phyloP scores from a whole-genome alignment of 371 early-diverging fungal genomes.

The Saksenaea oblongispora region DNA sequence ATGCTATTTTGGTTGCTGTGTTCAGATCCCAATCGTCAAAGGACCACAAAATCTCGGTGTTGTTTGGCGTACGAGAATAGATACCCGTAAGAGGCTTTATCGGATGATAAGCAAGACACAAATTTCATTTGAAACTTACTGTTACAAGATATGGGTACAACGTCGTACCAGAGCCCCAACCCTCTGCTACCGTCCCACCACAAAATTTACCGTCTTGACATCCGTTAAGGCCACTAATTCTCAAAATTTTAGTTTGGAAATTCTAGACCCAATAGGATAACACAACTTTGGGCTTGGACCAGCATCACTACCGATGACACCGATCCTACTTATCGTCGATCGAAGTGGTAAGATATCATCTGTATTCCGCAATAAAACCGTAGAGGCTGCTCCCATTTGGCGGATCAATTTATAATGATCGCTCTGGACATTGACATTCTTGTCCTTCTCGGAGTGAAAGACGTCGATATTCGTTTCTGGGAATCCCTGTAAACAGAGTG shows the following conservation, averaged over 20 bases:
- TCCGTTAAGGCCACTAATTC: conserved; percentile 18
- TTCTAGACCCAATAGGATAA: background rate
- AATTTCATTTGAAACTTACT: conserved; percentile 17
- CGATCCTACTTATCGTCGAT: conserved; percentile 25
- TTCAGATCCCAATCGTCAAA: conserved; percentile 24
- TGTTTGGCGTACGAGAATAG: background rate
- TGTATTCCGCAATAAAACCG: conserved; percentile 48
- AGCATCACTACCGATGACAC: conserved; percentile 59
- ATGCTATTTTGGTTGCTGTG: conserved; percentile 33
- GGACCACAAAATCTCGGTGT: background rate
- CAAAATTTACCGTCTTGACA: conserved; percentile 33
- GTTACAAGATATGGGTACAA: conserved; percentile 62
- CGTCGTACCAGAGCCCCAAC: conserved; percentile 68
- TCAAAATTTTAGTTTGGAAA: background rate
- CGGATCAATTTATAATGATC: conserved; percentile 40
- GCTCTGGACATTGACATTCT: conserved; percentile 39
- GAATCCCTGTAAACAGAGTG: conserved; percentile 19
- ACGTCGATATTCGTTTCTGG: conserved; percentile 38
- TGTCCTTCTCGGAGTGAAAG: conserved; percentile 19
- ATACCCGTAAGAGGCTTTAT: background rate
- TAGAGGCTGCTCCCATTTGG: conserved; percentile 53
- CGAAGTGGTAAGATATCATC: conserved; percentile 40
- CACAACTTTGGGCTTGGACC: conserved; percentile 25
- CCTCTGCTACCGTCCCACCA: conserved; percentile 58
- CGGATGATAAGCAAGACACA: background rate